These are phyloP conservation scores for Alnus rubra DNA, from an alignment of 306 rosid genomes.

Conservation along the genomic window DNA sequence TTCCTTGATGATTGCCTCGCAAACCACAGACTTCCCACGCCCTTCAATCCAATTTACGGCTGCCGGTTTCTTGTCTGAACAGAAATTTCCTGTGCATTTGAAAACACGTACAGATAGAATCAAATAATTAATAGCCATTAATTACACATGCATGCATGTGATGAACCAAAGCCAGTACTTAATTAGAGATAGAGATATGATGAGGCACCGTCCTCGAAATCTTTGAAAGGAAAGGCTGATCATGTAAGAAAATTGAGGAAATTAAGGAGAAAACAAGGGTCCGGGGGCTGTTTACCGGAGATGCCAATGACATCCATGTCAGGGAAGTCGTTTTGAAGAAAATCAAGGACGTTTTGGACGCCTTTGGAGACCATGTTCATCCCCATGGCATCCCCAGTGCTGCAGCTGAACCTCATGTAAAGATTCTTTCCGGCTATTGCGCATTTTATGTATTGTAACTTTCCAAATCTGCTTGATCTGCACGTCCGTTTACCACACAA, in stretches of 20 bases:
- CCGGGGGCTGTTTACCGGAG: conserved; percentile 47
- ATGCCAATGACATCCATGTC: conserved; percentile 96
- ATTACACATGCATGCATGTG: too few relatives aligned
- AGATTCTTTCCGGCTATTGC: conserved; percentile 77
- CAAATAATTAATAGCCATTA: too few relatives aligned
- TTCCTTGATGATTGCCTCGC: conserved; percentile 76
- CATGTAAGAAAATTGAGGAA: too few relatives aligned
- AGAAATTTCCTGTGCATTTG: conserved; percentile 59
- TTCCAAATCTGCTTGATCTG: conserved; percentile 87
- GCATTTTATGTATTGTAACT: conserved; percentile 57
- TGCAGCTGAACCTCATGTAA: conserved; percentile 72
- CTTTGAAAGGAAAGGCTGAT: too few relatives aligned
- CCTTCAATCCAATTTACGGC: conserved; percentile 97
- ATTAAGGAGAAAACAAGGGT: background rate
- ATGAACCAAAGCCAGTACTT: too few relatives aligned
- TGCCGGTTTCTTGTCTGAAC: conserved; percentile 92
- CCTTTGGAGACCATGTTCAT: conserved; percentile 99
- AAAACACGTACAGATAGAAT: background rate
- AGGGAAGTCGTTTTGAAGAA: conserved; percentile 65
- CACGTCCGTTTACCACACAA: background rate
- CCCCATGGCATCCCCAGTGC: conserved; percentile 97
- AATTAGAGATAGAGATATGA: too few relatives aligned
- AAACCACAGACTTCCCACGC: conserved; percentile 84
- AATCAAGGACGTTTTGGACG: conserved; percentile 75
- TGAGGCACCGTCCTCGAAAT: too few relatives aligned